A percentile compares a stretch with the other conserved stretches of the same genome.
These are phyloP conservation scores for Venturia nashicola DNA, from an alignment of 2,329 filamentous ascomycete genomes.

Conservation along the genomic window DNA sequence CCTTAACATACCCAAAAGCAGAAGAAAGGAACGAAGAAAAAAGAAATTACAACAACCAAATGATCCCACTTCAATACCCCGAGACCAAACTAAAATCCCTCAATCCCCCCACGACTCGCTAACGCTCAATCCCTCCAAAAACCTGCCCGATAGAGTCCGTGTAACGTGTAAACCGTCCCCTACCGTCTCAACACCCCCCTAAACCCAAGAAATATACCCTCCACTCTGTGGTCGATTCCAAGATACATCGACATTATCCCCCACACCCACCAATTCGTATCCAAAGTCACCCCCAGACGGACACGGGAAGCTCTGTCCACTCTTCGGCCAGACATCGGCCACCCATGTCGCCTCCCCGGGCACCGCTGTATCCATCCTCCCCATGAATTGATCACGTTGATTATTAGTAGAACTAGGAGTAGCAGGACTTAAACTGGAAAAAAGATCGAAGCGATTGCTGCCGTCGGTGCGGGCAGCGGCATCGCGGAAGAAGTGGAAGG, in stretches of 20 bases:
- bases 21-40: too few relatives aligned
- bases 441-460: not conserved
- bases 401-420: not conserved
- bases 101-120: too few relatives aligned
- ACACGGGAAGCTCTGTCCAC: not conserved
- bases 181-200: not conserved
- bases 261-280: not conserved
- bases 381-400: not conserved
- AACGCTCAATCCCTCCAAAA: too few relatives aligned
- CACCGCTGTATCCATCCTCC: not conserved
- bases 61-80: too few relatives aligned
- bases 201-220: not conserved
- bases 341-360: not conserved
- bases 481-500: not conserved
- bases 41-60: too few relatives aligned
- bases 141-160: too few relatives aligned
- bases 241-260: not conserved
- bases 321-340: not conserved
- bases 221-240: not conserved
- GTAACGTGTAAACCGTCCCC: too few relatives aligned
- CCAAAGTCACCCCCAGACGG: not conserved
- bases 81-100: too few relatives aligned
- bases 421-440: not conserved
- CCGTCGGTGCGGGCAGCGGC: not conserved
- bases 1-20: too few relatives aligned